Base-by-base conservation (phyloP, 1,284 basidiomycete genomes). In the Naganishia cerealis region DNA sequence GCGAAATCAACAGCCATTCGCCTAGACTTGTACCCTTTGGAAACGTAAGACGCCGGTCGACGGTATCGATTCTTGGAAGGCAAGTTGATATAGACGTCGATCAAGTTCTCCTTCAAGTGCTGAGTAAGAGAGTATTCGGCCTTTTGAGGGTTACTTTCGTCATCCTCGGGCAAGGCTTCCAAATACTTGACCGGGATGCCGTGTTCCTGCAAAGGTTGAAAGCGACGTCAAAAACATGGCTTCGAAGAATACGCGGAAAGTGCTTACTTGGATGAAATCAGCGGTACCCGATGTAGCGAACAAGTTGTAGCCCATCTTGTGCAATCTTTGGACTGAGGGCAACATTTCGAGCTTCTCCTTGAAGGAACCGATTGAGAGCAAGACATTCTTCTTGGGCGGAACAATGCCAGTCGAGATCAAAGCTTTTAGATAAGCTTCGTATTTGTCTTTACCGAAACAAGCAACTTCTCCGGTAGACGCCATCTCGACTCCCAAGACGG, bases 1-100 rank as follows among this genome's bases (percentile, higher is more conserved):
- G 94, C 94, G 76, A 95, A 97, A 82, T 99, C 95, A 72, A 99
- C 95, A n/a, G 96, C 95, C 91, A 98, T 94, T 72, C 95, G 90
- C 78, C 96, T 91, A 39, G 94, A 95, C 71, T 88, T 88, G 81
- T 99, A 99, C 13, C 95, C 96, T 81, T 96, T 95, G 79, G 93
- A 97, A 67, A 93, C 88, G 80, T 98, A 99, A 80, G 90, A 95
- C 16, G 94, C 94, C 10, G 95, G 95, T 56, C 96, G 91, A 71
- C 96, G 91, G 81, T 94, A 99, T 78, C 94, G 88, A 82, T 99
- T 99, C 84, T 94, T 97, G 55, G 94, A 98, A 1, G 96, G 96
- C 74, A 99, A 83, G 80, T 98, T 98, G 87, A 99, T 97, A 82
- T 98, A 99, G 86, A 99, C 90, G 81, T 97, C 94, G 78, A 97